Evolutionary conservation across 2,329 filamentous ascomycete species (phyloP).

Genomic region (Xylaria sp.): DNA sequence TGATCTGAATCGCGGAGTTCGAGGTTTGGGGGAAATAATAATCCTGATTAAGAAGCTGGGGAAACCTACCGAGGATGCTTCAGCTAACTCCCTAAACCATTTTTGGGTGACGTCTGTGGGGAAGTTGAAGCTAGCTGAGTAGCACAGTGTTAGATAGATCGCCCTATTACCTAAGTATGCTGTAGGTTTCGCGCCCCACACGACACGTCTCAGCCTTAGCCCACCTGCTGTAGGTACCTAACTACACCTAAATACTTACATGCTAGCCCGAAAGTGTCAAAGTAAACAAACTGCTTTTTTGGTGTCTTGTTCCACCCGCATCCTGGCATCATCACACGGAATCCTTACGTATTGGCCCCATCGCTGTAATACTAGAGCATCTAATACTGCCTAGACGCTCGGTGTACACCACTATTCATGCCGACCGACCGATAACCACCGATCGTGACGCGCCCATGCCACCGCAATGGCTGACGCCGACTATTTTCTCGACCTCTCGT

Average conservation of each 20-base stretch:
- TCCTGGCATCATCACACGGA: conserved; percentile 29
- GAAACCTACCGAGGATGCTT: not conserved
- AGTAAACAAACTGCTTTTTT: conserved; percentile 49
- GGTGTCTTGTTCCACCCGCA: conserved; percentile 25
- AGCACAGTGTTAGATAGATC: not conserved
- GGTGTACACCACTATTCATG: conserved; percentile 26
- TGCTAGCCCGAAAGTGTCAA: conserved; percentile 35
- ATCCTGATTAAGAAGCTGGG: not conserved
- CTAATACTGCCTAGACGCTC: conserved; percentile 5
- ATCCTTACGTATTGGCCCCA: conserved; percentile 19
- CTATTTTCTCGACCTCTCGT: conserved; percentile 47
- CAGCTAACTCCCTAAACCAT: no score
- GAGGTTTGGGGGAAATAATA: conserved; percentile 2
- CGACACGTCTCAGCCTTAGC: not conserved
- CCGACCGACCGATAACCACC: not conserved
- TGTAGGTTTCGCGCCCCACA: not conserved
- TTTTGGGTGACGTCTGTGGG: no score
- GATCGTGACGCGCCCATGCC: conserved; percentile 33
- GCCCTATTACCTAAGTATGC: no score
- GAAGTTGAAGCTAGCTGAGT: no score
- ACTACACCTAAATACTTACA: not conserved
- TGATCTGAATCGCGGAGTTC: conserved; percentile 4
- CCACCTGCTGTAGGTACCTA: conserved; percentile 5
- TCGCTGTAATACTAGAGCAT: conserved; percentile 13
- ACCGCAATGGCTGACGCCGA: conserved; percentile 41